These are phyloP conservation scores for Casuarina glauca DNA, from an alignment of 306 rosid species.

Conservation along the genomic window DNA sequence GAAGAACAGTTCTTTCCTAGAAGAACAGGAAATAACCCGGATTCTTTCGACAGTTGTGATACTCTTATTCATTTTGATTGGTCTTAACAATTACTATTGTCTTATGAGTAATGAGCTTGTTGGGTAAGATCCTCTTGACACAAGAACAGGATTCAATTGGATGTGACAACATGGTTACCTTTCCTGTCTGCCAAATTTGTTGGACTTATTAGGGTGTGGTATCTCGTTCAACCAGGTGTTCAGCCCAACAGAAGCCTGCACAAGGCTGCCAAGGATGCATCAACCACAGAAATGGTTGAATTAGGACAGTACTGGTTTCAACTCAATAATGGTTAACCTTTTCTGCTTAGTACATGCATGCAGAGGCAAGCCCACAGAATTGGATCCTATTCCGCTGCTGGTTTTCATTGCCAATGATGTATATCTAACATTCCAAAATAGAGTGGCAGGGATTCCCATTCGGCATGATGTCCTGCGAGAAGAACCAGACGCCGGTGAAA, in stretches of 20 bases:
- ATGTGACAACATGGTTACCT: not conserved
- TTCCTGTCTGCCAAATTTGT: conserved; percentile 11
- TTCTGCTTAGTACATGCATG: not conserved
- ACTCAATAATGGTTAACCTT: conserved; percentile 23
- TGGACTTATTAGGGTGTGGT: conserved; percentile 5
- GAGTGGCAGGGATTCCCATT: no score
- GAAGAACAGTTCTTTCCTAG: no score
- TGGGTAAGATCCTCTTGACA: not conserved
- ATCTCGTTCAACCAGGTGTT: not conserved
- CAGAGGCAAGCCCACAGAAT: conserved; percentile 8
- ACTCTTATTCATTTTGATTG: not conserved
- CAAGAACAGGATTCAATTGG: not conserved
- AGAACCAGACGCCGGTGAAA: no score
- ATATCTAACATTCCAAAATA: no score
- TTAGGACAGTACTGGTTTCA: not conserved
- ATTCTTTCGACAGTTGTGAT: not conserved
- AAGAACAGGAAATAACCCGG: no score
- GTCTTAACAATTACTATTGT: not conserved
- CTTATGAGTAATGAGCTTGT: not conserved
- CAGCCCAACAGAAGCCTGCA: conserved; percentile 3
- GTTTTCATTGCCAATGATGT: not conserved
- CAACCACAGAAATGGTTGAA: not conserved
- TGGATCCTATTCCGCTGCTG: conserved; percentile 1
- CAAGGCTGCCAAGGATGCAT: not conserved
- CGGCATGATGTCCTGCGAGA: no score